These are phyloP conservation scores for Pseudonitzschia multiseries DNA, from an alignment of 108 stramenopile species.

Conservation along the genomic window DNA sequence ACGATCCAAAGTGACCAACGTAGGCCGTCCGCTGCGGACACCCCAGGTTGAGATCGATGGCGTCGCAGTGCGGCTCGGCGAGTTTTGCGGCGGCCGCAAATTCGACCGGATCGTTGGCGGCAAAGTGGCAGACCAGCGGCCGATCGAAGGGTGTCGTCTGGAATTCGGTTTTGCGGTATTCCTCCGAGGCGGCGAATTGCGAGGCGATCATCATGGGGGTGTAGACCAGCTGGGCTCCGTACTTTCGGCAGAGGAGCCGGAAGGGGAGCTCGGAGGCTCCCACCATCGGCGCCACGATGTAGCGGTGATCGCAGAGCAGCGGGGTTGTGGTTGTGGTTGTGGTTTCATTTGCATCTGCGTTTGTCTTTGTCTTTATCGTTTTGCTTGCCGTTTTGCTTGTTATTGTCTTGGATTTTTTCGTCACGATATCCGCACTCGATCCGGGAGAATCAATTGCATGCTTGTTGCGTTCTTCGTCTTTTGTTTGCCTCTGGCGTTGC, in stretches of 20 bases:
- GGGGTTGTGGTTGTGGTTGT: neutral
- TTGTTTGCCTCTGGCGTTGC: neutral
- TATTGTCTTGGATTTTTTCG: neutral
- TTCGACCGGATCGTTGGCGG: slow-evolving; percentile 78
- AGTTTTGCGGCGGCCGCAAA: slow-evolving; percentile 61
- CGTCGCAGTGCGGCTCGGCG: slow-evolving; percentile 74
- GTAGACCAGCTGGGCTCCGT: slow-evolving; percentile 91
- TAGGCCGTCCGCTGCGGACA: slow-evolving; percentile 94
- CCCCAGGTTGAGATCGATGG: slow-evolving; percentile 91
- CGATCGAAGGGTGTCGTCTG: slow-evolving; percentile 83
- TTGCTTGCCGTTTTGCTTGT: too few relatives aligned
- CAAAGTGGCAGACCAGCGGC: slow-evolving; percentile 90
- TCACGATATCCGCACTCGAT: neutral
- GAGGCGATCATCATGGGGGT: slow-evolving; percentile 97
- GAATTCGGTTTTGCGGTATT: slow-evolving; percentile 62
- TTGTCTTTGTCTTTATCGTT: too few relatives aligned
- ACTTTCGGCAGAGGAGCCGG: slow-evolving; percentile 92
- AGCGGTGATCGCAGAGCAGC: slow-evolving; percentile 24
- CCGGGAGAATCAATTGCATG: too few relatives aligned
- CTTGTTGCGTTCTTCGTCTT: neutral
- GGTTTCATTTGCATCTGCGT: too few relatives aligned
- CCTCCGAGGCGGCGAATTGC: slow-evolving; percentile 58
- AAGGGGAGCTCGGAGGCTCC: slow-evolving; percentile 88
- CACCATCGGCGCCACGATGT: slow-evolving; percentile 97
- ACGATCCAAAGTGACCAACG: slow-evolving; percentile 90